Percentiles rank a stretch among this genome's conserved stretches.
Conservation (phyloP, 306 rosid species). For the Medicago truncatula region DNA sequence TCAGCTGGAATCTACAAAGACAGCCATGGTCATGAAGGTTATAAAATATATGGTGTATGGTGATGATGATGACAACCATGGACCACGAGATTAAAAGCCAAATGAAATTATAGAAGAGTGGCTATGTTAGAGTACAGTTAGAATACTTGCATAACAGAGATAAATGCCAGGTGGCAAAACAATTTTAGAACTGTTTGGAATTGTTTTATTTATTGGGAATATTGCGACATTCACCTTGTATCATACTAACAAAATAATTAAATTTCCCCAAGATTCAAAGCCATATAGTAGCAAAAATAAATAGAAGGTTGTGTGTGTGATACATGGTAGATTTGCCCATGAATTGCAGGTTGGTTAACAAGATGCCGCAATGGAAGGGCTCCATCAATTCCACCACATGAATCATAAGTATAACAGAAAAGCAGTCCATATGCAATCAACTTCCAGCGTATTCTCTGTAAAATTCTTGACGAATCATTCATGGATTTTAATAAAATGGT, state of each 20-base stretch:
- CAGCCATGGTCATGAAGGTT: no score
- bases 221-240: background rate
- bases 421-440: slow-evolving; percentile 9
- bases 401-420: slow-evolving; percentile 10
- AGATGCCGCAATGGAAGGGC: background rate
- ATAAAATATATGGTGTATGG: no score
- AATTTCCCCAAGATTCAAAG: background rate
- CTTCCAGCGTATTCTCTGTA: slow-evolving; percentile 12
- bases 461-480: slow-evolving; percentile 18
- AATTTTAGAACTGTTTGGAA: no score
- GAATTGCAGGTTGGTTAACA: background rate
- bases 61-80: no score
- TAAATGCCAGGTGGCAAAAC: background rate
- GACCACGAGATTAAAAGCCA: no score
- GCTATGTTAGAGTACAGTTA: no score
- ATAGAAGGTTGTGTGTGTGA: background rate
- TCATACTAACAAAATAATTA: background rate
- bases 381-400: background rate
- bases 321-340: background rate
- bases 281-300: background rate
- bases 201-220: background rate
- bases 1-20: no score
- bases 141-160: background rate
- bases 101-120: no score
- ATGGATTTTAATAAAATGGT: background rate